Evolutionary conservation across 1,139 yeast species (phyloP), one percentile per base, ranked within the genome.

Genomic region (Nakaseomyces uthaithaninus): DNA sequence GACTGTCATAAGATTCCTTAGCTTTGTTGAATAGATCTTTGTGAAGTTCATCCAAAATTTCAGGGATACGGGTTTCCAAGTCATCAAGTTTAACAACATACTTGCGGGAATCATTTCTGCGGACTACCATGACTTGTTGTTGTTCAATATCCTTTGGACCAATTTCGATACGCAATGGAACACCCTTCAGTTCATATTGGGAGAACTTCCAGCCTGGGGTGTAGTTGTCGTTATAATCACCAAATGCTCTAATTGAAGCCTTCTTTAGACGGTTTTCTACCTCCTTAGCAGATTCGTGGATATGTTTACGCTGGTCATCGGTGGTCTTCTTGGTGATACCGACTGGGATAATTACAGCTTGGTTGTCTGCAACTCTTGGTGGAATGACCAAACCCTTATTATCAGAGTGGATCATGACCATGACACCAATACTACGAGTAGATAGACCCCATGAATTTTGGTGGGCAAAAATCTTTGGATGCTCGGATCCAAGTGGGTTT

Each of bases 391-490:
- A 74, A 63, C 99, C 99, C 72, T 87, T 89, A 73, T 93, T 89
- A 67, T 93, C 99, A 33, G 97, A 87, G 65, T 93, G 99, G 46
- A 87, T 78, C 99, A 93, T 93, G 47, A 86, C 83, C 98, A 91
- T 91, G 52, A 93, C 98, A 73, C 99, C 99, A 62, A 93, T 89
- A 50, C 83, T 94, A 68, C 99, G 86, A 47, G 99, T 93, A 37
- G 97, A 87, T 56, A 91, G 72, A 67, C 99, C 99, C 99, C 99
- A 93, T 9, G 97, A 89, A 73, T 93, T 93, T 70, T 93, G 99
- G 77, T 80, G 86, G 24, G 94, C 96, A 57, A 69, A 76, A 39
- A 87, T 69, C 68, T 85, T 84, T 60, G 93, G 93, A 63, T 83
- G 80, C 48, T 84, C 94, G 15, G 85, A 63, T 40, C 89, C 93